phyloP scores from a whole-genome alignment of 495 filamentous ascomycete genomes.

The Apodospora peruviana region DNA sequence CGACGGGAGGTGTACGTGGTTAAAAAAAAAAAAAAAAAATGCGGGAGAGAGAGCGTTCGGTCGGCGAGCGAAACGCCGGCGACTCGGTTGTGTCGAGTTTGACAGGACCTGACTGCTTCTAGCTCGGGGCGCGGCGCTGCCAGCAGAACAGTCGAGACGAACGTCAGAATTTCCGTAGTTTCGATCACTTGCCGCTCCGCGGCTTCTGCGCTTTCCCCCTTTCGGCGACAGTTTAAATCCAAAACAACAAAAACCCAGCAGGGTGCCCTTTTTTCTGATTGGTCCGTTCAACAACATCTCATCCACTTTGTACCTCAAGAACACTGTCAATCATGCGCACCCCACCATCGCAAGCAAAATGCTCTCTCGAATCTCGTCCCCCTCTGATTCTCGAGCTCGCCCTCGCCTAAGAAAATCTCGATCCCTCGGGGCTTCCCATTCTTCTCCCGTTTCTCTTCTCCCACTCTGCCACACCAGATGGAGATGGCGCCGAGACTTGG shows the following conservation, averaged over 20 bases:
- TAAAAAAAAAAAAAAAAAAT: no score
- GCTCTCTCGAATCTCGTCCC: constrained; percentile 13
- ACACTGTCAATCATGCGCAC: constrained; percentile 33
- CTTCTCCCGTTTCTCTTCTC: constrained; percentile 33
- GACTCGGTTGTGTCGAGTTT: no score
- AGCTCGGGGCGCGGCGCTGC: no score
- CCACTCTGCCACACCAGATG: constrained; percentile 8
- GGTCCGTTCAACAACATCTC: constrained; percentile 30
- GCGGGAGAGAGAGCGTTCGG: no score
- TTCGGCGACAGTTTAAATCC: constrained; percentile 23
- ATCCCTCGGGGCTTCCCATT: constrained; percentile 25
- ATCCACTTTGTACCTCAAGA: constrained; percentile 32
- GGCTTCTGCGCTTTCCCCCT: constrained; percentile 23
- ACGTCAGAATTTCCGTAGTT: constrained; percentile 15
- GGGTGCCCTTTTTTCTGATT: constrained; percentile 38
- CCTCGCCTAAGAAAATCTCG: constrained; percentile 21
- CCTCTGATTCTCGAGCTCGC: constrained; percentile 35
- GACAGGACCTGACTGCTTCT: no score
- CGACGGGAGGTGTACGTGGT: no score
- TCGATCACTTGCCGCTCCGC: constrained; percentile 25
- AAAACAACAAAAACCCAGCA: constrained; percentile 20
- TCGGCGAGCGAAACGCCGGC: no score
- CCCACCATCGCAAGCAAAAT: constrained; percentile 19
- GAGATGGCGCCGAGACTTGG: not conserved
- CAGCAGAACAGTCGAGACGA: not conserved